These are phyloP conservation scores for Mucor irregularis DNA, from an alignment of 371 early-diverging fungal genomes.

Conservation along the genomic window DNA sequence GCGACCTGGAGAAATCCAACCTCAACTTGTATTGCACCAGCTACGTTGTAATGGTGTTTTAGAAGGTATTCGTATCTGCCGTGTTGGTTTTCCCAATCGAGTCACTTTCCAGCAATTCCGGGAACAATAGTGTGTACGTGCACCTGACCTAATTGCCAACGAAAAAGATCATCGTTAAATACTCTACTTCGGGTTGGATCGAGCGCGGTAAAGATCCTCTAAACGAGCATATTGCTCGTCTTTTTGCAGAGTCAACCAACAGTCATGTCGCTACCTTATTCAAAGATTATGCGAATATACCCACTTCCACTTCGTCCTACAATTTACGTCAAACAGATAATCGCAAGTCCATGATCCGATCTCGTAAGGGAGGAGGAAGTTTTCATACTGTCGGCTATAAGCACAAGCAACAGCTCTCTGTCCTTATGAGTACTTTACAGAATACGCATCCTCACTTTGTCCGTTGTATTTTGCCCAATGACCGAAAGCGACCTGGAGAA, in stretches of 20 bases:
- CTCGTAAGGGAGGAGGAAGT: slow-evolving; percentile 64
- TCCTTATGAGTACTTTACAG: slow-evolving; percentile 90
- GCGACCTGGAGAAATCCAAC: slow-evolving; percentile 80
- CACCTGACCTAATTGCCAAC: slow-evolving; percentile 74
- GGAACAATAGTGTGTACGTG: slow-evolving; percentile 92
- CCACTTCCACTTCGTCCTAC: not conserved
- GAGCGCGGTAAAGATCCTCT: slow-evolving; percentile 99
- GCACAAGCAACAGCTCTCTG: slow-evolving; percentile 94
- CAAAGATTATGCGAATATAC: slow-evolving; percentile 17
- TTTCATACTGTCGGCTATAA: slow-evolving; percentile 97
- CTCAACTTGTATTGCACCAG: slow-evolving; percentile 92
- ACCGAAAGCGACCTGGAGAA: slow-evolving; percentile 87
- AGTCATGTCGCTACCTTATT: slow-evolving; percentile 81
- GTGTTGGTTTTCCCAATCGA: slow-evolving; percentile 98
- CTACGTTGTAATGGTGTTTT: slow-evolving; percentile 99
- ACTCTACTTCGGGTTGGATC: slow-evolving; percentile 95
- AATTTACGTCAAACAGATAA: slow-evolving; percentile 6
- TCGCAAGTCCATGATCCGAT: slow-evolving; percentile 26
- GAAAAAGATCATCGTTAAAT: slow-evolving; percentile 86
- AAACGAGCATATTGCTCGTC: slow-evolving; percentile 92
- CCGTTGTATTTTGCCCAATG: slow-evolving; percentile 99
- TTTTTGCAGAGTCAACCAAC: slow-evolving; percentile 85
- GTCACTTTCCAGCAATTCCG: slow-evolving; percentile 95
- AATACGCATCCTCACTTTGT: slow-evolving; percentile 99
- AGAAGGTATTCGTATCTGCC: slow-evolving; percentile 99